A percentile compares a stretch with the other conserved stretches of the same genome.
Evolutionary conservation across 2,329 filamentous ascomycete genomes (phyloP).

Genomic region (Bipolaris cookei): DNA sequence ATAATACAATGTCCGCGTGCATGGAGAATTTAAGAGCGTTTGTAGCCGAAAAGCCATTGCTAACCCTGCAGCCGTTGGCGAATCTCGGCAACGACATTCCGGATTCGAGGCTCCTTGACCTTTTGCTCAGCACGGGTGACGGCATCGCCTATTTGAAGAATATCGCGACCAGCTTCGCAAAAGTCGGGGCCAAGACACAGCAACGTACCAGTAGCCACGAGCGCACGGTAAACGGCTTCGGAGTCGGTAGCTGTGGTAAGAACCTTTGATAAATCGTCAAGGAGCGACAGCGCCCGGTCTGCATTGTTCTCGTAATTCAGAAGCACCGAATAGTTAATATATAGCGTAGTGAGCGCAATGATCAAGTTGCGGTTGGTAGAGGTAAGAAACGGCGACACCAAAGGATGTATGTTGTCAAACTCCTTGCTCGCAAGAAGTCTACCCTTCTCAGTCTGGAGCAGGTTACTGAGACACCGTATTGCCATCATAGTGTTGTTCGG

Average conservation of each 20-base stretch:
- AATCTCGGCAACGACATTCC: constrained; percentile 66
- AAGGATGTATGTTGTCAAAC: constrained; percentile 66
- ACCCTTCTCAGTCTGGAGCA: constrained; percentile 78
- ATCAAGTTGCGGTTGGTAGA: constrained; percentile 76
- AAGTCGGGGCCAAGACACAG: constrained; percentile 67
- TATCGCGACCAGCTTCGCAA: constrained; percentile 62
- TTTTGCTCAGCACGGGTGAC: constrained; percentile 58
- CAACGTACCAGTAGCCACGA: constrained; percentile 84
- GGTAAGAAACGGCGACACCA: constrained; percentile 66
- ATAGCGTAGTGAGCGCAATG: constrained; percentile 80
- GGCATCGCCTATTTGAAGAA: constrained; percentile 59
- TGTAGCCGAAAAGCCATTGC: constrained; percentile 1
- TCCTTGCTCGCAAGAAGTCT: constrained; percentile 62
- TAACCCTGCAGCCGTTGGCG: constrained; percentile 52
- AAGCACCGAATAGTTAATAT: constrained; percentile 84
- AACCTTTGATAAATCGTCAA: constrained; percentile 68
- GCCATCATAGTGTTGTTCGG: constrained; percentile 90
- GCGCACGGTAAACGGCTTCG: constrained; percentile 80
- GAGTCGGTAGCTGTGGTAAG: constrained; percentile 73
- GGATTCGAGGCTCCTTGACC: constrained; percentile 66
- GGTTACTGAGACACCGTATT: constrained; percentile 78
- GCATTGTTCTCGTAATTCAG: constrained; percentile 60
- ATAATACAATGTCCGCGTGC: neutral
- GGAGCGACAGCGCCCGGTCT: constrained; percentile 59
- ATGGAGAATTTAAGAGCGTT: neutral